Base-by-base conservation (phyloP, 139 green algal genomes). In the Klebsormidium nitens region DNA sequence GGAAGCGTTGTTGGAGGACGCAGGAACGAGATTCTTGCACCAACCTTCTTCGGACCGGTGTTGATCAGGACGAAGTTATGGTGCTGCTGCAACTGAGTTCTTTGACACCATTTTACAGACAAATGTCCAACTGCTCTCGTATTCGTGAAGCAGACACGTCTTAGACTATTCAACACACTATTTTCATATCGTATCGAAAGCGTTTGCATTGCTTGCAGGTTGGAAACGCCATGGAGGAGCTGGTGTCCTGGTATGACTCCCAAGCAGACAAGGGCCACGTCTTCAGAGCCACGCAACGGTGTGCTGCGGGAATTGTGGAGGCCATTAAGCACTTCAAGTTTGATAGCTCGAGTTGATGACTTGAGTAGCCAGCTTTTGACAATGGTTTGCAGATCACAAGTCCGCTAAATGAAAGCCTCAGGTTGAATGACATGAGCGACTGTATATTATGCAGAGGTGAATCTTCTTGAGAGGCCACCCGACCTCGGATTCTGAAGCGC, bases 241-340 rank as follows among this genome's bases (percentile, higher is more conserved):
- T 97, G 29, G 61, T 72, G 19, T 34, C 85, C 5, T 96, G 78
- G 66, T 83, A 67, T n/a, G 71, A 86, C 37, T 65, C 35, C 4
- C 57, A 90, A 36, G 47, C 65, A 38, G 63, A 49, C 17, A 55
- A 82, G 17, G 2, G 36, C 3, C 50, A 52, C 31, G 32, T 77
- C 36, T 59, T 80, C 78, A 66, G 86, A 29, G 90, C 91, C 1
- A 86, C 64, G 4, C 38, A 87, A 74, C 80, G 87, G 0, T 94
- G 90, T 58, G 86, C 91, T 0, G 90, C 79, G 1, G 91, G 90
- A 60, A 96, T 97, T 42, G 38, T 92, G 19, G 71, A 97, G 74
- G 85, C 88, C 0, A 79, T 97, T 42, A 26, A 82, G 1, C 75
- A 89, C 65, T 96, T 95, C 73, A 70, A 63, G 31, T 69, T 78